Base-by-base conservation (phyloP, 2,329 filamentous ascomycete genomes). In the Massarina eburnea region DNA sequence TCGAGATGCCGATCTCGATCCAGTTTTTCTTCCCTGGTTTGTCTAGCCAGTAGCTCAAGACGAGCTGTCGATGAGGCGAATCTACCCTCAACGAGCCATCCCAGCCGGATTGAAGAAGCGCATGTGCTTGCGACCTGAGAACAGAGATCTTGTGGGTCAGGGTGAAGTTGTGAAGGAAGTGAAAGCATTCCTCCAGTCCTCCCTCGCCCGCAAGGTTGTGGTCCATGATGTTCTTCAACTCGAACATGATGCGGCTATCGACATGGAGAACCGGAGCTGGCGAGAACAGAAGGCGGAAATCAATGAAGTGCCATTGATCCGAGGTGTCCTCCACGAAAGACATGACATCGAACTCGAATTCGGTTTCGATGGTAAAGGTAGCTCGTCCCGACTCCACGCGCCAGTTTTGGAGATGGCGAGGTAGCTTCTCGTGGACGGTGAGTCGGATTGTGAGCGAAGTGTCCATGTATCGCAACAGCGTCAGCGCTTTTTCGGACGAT, bases 261-360 rank as follows among this genome's bases (percentile, higher is more conserved):
- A 74, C 71, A 0, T 86, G 77, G 7, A 95, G 60, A 4, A 57
- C 71, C 0, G 87, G 79, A 0, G 79, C 74, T 7, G 92, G 92
- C 8, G 76, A 78, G 66, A 95, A 99, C 12, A 84, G 74, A 58
- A 95, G 91, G 48, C 91, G 83, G 59, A 97, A 84, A 67, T 97
- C 91, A 51, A 97, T 88, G 64, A 97, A 96, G 78, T 88, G 96
- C 64, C 95, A 95, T 59, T 95, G 91, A 43, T 88, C 86, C 24
- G 84, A 77, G 15, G 85, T 82, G 54, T 94, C 86, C 63, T 97
- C 91, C 57, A 91, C 87, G 15, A 88, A 89, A 52, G 97, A 88
- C 1, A 91, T 91, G 41, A 99, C 80, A 65, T 97, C 94, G 17
- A 97, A 82, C 67, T 97, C 92, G 59, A 96, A 96, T 67, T 97